These are phyloP conservation scores for Ceratobasidium papillatum DNA, from an alignment of 1,284 basidiomycete genomes.

Conservation along the genomic window DNA sequence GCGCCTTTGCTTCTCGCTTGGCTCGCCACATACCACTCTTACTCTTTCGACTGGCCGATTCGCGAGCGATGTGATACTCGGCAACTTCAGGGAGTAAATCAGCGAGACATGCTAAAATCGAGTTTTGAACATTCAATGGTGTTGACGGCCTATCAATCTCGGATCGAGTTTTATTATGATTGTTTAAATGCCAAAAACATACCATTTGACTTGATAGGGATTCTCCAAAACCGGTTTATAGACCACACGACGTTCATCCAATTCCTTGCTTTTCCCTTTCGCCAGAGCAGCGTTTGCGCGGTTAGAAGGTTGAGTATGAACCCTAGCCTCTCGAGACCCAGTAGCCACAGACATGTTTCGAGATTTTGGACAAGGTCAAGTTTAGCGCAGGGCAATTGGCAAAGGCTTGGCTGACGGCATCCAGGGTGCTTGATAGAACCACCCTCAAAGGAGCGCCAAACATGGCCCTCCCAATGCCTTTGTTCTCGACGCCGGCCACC, in stretches of 20 bases:
- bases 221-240: slow-evolving; percentile 75
- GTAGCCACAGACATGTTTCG: slow-evolving; percentile 31
- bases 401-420: neutral
- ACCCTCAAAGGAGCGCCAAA: slow-evolving; percentile 22
- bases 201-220: slow-evolving; percentile 78
- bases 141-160: slow-evolving; percentile 66
- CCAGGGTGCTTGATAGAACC: slow-evolving; percentile 30
- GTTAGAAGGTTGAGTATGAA: slow-evolving; percentile 35
- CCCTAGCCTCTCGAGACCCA: slow-evolving; percentile 34
- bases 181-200: slow-evolving; percentile 42
- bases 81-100: slow-evolving; percentile 57
- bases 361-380: slow-evolving; percentile 2
- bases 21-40: slow-evolving; percentile 50
- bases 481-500: slow-evolving; percentile 14
- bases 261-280: slow-evolving; percentile 36
- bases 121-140: slow-evolving; percentile 69
- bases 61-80: slow-evolving; percentile 55
- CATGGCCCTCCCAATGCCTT: slow-evolving; percentile 20
- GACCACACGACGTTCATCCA: slow-evolving; percentile 60
- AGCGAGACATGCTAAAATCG: slow-evolving; percentile 61
- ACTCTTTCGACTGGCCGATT: slow-evolving; percentile 49
- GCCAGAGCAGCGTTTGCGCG: slow-evolving; percentile 31
- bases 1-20: slow-evolving; percentile 24
- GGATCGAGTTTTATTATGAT: slow-evolving; percentile 36
- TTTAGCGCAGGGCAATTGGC: neutral